Base-by-base conservation (phyloP, 441 rosid species). In the Pelargonium australe region DNA sequence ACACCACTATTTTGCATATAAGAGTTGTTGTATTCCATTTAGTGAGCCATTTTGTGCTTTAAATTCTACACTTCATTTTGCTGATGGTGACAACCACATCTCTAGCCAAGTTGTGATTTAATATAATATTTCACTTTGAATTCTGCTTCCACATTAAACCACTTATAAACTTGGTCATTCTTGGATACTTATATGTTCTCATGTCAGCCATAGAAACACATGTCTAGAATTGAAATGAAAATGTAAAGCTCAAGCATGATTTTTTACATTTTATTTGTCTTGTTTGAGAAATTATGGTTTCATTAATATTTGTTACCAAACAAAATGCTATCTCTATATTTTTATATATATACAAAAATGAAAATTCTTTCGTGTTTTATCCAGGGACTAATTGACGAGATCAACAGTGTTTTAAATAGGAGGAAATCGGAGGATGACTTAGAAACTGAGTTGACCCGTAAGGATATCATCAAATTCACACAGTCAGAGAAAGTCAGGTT, bases 401-500 rank as follows among this genome's bases (percentile, higher is more conserved):
- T 89, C 66, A 80, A 77, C 68, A 65, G 75, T 68, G 64, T 66
- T 44, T 53, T 77, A 71, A 81, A 63, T 79, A 84, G 77, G 70
- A 88, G 78, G 82, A 87, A 79, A 82, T 90, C 87, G 69, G 74
- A 53, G 64, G 88, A 77, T 73, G 95, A 79, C 11, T 74, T 72
- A 9, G 88, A 81, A 67, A 75, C 89, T 37, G 97, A 94, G 77
- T 70, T 94, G 77, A 83, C 95, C 0, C 83, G 97, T 64, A 76
- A 79, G 55, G 96, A 94, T 81, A 83, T 94, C 78, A 91, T 91
- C 80, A 94, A 87, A 75, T 91, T 96, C 72, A 89, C 85, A 80
- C 97, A 89, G 79, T 87, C 89, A 6, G 85, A 88, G 64, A 87
- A 45, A 84, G 88, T 85, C 72, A 86, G 85, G 82, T 87, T 94